These are phyloP conservation scores for Dictyostelium firmibasis DNA, from an alignment of 78 protist genomes.

Conservation along the genomic window DNA sequence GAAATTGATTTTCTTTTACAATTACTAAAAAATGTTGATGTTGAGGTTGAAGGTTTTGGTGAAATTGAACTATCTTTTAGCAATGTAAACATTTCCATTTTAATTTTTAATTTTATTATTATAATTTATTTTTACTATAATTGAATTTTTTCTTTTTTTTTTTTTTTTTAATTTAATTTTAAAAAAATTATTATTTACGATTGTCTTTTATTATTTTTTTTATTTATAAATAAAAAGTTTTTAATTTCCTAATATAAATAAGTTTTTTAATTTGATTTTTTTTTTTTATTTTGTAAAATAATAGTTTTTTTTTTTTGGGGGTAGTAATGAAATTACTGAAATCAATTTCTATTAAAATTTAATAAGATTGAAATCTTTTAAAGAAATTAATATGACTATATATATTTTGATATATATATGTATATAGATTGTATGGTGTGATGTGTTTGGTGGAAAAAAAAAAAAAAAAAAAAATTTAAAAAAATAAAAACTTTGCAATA, in stretches of 20 bases:
- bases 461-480: not conserved
- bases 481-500: not conserved
- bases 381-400: not conserved
- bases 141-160: not conserved
- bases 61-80: not conserved
- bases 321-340: not conserved
- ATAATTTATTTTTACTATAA: not conserved
- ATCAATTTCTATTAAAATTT: not conserved
- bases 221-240: not conserved
- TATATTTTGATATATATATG: not conserved
- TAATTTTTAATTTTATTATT: not conserved
- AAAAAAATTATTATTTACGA: not conserved
- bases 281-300: not conserved
- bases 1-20: conserved; percentile 37
- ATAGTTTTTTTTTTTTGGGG: not conserved
- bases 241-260: not conserved
- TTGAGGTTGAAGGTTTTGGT: not conserved
- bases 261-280: too few relatives aligned
- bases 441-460: not conserved
- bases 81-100: not conserved
- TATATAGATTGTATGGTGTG: not conserved
- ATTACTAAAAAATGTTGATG: not conserved
- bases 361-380: not conserved
- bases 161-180: not conserved
- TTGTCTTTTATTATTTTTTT: not conserved